Percentiles rank a stretch among this genome's conserved stretches.
Conservation (phyloP, 305 asterid species). For the Fraxinus velutina region DNA sequence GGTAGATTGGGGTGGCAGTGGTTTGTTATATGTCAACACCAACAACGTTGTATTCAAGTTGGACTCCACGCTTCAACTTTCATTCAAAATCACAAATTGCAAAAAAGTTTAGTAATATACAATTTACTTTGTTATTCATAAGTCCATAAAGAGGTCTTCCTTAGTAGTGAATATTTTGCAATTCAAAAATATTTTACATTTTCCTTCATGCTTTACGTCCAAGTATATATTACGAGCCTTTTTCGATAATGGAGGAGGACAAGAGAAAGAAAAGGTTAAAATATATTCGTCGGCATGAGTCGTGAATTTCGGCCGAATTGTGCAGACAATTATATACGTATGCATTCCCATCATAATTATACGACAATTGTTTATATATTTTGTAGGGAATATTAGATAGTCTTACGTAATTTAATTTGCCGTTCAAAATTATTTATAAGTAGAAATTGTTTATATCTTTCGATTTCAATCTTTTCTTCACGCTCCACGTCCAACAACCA, state of each 20-base stretch:
- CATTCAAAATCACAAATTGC: background rate
- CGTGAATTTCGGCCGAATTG: background rate
- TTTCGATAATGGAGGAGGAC: background rate
- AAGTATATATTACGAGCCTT: background rate
- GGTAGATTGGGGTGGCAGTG: background rate
- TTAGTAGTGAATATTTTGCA: background rate
- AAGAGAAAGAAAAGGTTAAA: background rate
- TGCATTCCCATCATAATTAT: background rate
- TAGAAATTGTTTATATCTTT: background rate
- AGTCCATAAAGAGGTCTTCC: background rate
- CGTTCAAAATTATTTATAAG: background rate
- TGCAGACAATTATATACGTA: background rate
- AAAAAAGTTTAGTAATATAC: background rate
- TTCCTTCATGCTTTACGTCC: background rate
- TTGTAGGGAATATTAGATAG: background rate
- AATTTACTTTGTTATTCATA: background rate
- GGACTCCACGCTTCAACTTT: background rate
- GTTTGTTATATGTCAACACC: conserved; percentile 53
- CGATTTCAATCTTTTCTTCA: background rate
- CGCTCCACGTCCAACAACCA: too few species aligned
- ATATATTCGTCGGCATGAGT: background rate
- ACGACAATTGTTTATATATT: background rate
- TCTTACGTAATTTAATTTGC: background rate
- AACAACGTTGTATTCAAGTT: background rate
- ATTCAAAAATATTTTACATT: background rate